Conservation (phyloP, 768 basidiomycete species). For the Kwoniella botswanensis region DNA sequence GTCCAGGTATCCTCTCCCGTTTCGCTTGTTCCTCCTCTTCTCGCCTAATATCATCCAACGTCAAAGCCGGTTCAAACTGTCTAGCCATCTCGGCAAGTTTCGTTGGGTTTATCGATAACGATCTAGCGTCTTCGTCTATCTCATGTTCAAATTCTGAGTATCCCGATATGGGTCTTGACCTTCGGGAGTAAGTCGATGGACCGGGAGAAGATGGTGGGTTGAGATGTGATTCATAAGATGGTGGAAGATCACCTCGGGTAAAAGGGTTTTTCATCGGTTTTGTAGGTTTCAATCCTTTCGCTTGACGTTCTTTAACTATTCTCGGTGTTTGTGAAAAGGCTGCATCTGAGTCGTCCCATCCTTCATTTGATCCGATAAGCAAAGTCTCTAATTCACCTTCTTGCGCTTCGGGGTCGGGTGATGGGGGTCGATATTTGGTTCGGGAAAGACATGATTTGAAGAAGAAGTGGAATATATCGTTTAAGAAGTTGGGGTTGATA, state of each 20-base stretch:
- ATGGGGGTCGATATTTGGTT: not conserved
- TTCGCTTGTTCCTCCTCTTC: slow-evolving; percentile 31
- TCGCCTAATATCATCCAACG: slow-evolving; percentile 17
- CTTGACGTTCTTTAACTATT: slow-evolving; percentile 7
- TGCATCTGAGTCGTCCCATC: slow-evolving; percentile 3
- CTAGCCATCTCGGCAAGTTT: slow-evolving; percentile 17
- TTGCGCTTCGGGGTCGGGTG: slow-evolving; percentile 2
- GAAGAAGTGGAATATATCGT: not conserved
- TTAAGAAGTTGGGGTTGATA: not conserved
- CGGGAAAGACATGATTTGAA: not conserved
- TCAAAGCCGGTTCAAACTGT: slow-evolving; percentile 19
- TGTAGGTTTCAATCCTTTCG: slow-evolving; percentile 1
- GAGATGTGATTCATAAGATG: slow-evolving; percentile 3
- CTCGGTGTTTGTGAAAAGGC: not conserved
- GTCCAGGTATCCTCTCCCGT: slow-evolving; percentile 5
- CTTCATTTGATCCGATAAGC: not conserved
- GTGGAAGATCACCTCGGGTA: not conserved
- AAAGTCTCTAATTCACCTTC: slow-evolving; percentile 24
- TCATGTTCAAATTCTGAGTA: slow-evolving; percentile 12
- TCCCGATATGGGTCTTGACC: not conserved
- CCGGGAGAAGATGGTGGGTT: not conserved
- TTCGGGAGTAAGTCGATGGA: not conserved
- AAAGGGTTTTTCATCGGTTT: slow-evolving; percentile 10
- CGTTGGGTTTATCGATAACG: slow-evolving; percentile 8
- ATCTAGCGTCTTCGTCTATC: slow-evolving; percentile 17